phyloP scores from a whole-genome alignment of 106 monocot species.

The Apostasia ramifera region DNA sequence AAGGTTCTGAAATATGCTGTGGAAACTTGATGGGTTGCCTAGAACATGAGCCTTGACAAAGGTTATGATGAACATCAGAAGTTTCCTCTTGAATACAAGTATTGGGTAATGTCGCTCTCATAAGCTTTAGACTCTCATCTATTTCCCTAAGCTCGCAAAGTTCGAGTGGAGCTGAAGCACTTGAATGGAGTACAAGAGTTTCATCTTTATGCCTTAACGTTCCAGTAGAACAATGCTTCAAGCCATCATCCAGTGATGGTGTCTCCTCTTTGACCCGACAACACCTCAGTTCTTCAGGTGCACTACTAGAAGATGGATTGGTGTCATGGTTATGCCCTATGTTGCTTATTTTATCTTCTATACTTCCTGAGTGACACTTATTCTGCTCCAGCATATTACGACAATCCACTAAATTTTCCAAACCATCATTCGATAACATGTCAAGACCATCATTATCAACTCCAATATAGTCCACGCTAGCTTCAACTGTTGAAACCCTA shows the following conservation, averaged over 20 bases:
- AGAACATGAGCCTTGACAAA: constrained; percentile 14
- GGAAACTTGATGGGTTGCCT: neutral
- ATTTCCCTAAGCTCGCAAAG: neutral
- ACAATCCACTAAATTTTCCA: constrained; percentile 10
- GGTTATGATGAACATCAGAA: constrained; percentile 1
- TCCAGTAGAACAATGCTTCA: constrained; percentile 33
- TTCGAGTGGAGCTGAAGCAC: neutral
- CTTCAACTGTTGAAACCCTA: constrained; percentile 1
- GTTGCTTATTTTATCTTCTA: neutral
- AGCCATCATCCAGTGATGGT: constrained; percentile 24
- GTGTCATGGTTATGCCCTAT: neutral
- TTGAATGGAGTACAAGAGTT: constrained; percentile 1
- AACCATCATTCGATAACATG: constrained; percentile 9
- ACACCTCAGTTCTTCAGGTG: neutral
- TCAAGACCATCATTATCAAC: constrained; percentile 11
- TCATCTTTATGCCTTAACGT: constrained; percentile 2
- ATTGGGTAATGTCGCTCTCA: neutral
- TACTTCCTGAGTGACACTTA: neutral
- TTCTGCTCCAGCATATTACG: neutral
- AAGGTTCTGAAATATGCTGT: constrained; percentile 2
- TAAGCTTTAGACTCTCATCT: constrained; percentile 3
- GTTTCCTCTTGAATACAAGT: constrained; percentile 4
- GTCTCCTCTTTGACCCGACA: constrained; percentile 9
- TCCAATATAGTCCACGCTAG: neutral
- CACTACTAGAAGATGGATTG: constrained; percentile 4